phyloP scores from a whole-genome alignment of 306 rosid species.

The Rubus idaeus region DNA sequence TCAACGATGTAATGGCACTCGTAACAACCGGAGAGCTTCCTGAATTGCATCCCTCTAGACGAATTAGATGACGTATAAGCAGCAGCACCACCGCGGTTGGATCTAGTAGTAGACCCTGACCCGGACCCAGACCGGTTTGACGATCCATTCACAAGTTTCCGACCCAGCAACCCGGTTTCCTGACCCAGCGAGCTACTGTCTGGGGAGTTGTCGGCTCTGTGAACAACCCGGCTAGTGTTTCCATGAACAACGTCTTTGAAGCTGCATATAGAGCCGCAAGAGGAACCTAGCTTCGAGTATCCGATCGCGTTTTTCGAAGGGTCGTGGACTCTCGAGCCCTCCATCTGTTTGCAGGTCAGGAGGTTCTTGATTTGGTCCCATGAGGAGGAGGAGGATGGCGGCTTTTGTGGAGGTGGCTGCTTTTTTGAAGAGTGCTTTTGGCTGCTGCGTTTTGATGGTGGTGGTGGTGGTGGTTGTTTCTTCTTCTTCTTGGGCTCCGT shows the following conservation, averaged over 20 bases:
- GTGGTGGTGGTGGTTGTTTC: neutral
- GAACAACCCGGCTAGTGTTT: constrained; percentile 68
- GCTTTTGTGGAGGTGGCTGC: constrained; percentile 25
- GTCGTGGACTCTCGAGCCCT: constrained; percentile 71
- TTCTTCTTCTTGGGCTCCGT: constrained; percentile 38
- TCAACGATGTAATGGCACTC: constrained; percentile 95
- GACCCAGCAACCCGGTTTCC: constrained; percentile 53
- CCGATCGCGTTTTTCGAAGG: constrained; percentile 50
- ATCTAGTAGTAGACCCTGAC: constrained; percentile 44
- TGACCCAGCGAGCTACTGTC: constrained; percentile 86
- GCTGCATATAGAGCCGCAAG: constrained; percentile 93
- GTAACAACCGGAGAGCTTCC: constrained; percentile 93
- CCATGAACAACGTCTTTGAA: constrained; percentile 85
- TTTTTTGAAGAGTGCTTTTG: constrained; percentile 28
- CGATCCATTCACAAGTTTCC: constrained; percentile 44
- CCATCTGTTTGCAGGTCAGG: constrained; percentile 81
- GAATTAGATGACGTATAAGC: constrained; percentile 44
- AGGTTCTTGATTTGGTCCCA: constrained; percentile 96
- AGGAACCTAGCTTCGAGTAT: constrained; percentile 70
- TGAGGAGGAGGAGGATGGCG: constrained; percentile 42
- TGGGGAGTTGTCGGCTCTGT: constrained; percentile 84
- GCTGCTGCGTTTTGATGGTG: constrained; percentile 30
- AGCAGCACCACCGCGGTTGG: constrained; percentile 39
- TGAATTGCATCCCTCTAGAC: constrained; percentile 83
- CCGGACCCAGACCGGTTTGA: constrained; percentile 33